Evolutionary conservation across 108 stramenopile species (phyloP), one percentile per base, ranked within the genome.

Genomic region (Pseudonitzschia delicatissima): DNA sequence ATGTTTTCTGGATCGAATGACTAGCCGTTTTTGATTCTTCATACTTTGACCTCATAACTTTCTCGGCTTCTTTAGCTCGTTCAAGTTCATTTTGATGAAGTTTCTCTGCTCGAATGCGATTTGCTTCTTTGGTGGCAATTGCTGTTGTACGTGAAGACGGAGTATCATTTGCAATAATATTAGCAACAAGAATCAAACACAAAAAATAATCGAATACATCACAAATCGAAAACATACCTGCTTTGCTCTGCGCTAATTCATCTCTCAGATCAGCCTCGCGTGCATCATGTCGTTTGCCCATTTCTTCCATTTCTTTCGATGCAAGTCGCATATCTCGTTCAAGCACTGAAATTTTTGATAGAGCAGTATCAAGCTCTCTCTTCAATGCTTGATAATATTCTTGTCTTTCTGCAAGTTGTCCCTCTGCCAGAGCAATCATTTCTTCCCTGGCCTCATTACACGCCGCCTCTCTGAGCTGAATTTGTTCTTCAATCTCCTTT

Each of bases 351-450:
- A 73, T 69, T 26, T 69, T 73, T 20, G 62, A 48, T 17, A 55
- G 42, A 8, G 78, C 71, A 12, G 36, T 36, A 58, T 82, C 79
- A 66, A 69, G 80, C 21, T 81, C 57, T 52, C 78, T 64, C 53
- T 82, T 86, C 29, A 86, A 57, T 53, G 75, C 80, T 8, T 62
- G 48, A 62, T 77, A 86, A 26, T 69, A 61, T 21, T 69, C 57
- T 33, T 86, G 82, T 7, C 73, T 69, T 51, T 79, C 70, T 17
- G 65, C 75, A 51, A 82, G 82, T 45, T 82, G 85, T 11, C 34
- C 48, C 65, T 86, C 85, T 12, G 85, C 85, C 28, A 64, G 62
- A 57, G 64, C 58, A 17, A 78, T 82, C 79, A 81, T 75, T 64
- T 86, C 82, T 15, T 71, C 68, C 12, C 71, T 28, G 23, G 76